These are phyloP conservation scores for Leavenworthia alabamica DNA, from an alignment of 345 rosid genomes.

Conservation along the genomic window DNA sequence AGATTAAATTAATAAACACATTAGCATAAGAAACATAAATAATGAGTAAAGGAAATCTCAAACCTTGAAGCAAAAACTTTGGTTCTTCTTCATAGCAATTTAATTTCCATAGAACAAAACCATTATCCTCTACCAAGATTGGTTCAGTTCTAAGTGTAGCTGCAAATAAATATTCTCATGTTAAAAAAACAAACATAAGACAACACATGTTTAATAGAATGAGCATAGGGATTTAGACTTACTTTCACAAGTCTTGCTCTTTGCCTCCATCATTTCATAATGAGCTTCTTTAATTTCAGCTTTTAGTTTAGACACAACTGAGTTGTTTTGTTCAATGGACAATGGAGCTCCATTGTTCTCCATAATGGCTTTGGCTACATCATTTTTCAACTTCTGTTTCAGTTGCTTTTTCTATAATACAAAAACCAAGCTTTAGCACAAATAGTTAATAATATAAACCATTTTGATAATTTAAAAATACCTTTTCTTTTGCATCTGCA, in stretches of 20 bases:
- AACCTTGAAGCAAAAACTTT: constrained; percentile 67
- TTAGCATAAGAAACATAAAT: not conserved
- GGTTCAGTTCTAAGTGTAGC: constrained; percentile 54
- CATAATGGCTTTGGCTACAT: constrained; percentile 50
- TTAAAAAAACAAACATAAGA: not conserved
- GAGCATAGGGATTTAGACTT: constrained; percentile 14
- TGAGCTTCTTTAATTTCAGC: constrained; percentile 50
- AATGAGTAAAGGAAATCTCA: not conserved
- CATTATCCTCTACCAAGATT: constrained; percentile 39
- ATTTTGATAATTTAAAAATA: not conserved
- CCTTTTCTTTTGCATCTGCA: constrained; percentile 38
- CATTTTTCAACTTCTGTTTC: constrained; percentile 52
- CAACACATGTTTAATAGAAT: not conserved
- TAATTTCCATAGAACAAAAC: constrained; percentile 61
- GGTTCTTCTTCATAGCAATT: constrained; percentile 36
- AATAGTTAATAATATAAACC: not conserved
- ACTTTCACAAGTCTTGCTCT: constrained; percentile 39
- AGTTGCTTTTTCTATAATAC: constrained; percentile 49
- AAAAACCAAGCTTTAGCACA: not conserved
- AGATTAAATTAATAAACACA: not conserved
- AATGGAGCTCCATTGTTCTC: constrained; percentile 46
- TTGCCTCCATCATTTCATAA: constrained; percentile 49
- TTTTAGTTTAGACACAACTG: constrained; percentile 46
- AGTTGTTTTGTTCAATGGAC: constrained; percentile 48
- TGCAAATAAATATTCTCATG: constrained; percentile 5